phyloP scores from a whole-genome alignment of 164 flowering plant species.

The grape (Vitis vinifera) region DNA sequence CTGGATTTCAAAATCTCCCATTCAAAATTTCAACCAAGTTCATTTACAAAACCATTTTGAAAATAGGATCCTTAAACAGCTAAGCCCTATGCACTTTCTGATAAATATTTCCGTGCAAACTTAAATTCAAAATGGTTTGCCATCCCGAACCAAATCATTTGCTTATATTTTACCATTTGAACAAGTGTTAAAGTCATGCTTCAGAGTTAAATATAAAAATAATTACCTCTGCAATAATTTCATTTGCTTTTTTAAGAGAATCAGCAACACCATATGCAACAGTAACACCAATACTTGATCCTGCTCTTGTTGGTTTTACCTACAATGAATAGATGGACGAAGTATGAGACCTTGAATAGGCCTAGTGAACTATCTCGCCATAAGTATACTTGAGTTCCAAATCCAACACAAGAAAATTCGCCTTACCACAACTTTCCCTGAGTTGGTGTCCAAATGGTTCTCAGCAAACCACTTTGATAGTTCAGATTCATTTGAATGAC shows the following conservation, averaged over 20 bases:
- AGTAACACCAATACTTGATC: conserved; percentile 88
- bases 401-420: neutral
- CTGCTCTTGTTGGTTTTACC: conserved; percentile 91
- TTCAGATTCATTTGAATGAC: conserved; percentile 34
- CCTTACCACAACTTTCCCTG: conserved; percentile 91
- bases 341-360: neutral
- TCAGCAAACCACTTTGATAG: conserved; percentile 67
- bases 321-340: conserved; percentile 21
- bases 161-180: too few species aligned
- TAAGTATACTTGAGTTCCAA: neutral
- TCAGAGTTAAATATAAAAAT: neutral
- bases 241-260: conserved; percentile 61
- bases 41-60: too few species aligned
- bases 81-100: too few species aligned
- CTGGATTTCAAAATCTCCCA: neutral
- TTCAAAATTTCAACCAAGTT: neutral
- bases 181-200: neutral
- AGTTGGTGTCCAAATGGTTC: conserved; percentile 50
- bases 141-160: too few species aligned
- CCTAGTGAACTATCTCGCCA: neutral
- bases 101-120: too few species aligned
- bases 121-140: too few species aligned
- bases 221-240: conserved; percentile 63
- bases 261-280: conserved; percentile 87
- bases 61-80: too few species aligned